These are phyloP conservation scores for Quercus phellos DNA, from an alignment of 331 rosid species.

Conservation along the genomic window DNA sequence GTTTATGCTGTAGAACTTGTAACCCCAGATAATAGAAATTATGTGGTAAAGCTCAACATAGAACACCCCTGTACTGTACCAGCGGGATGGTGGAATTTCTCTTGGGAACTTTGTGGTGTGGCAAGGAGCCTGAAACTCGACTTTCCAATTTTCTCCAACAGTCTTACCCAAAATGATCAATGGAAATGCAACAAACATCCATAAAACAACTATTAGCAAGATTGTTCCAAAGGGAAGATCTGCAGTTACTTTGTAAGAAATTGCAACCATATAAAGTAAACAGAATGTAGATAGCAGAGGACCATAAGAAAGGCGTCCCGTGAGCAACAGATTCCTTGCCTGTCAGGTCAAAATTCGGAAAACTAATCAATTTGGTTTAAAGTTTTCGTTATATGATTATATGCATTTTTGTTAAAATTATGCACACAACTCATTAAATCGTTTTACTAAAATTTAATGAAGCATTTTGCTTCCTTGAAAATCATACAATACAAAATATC, in stretches of 20 bases:
- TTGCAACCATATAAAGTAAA: conserved; percentile 90
- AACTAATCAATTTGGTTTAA: background rate
- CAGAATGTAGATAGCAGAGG: conserved; percentile 87
- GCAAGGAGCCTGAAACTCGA: conserved; percentile 85
- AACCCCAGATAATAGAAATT: conserved; percentile 96
- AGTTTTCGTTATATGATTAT: too few species aligned
- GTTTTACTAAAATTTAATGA: too few species aligned
- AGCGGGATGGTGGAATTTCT: conserved; percentile 78
- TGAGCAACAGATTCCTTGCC: conserved; percentile 82
- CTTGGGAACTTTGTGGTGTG: conserved; percentile 95
- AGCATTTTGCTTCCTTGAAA: too few species aligned
- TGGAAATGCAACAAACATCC: conserved; percentile 89
- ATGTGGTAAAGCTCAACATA: conserved; percentile 94
- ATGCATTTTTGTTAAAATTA: too few species aligned
- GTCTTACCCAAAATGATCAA: conserved; percentile 90
- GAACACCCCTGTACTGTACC: conserved; percentile 82
- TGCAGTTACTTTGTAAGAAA: conserved; percentile 83
- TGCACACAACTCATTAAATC: too few species aligned
- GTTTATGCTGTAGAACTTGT: conserved; percentile 88
- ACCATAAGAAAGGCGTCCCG: conserved; percentile 93
- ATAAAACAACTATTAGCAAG: conserved; percentile 76
- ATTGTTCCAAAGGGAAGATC: conserved; percentile 95
- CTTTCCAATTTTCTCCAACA: conserved; percentile 83
- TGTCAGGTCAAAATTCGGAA: conserved; percentile 33
- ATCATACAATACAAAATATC: too few species aligned